phyloP scores from a whole-genome alignment of 257 asterid genomes.

The Henckelia pumila region DNA sequence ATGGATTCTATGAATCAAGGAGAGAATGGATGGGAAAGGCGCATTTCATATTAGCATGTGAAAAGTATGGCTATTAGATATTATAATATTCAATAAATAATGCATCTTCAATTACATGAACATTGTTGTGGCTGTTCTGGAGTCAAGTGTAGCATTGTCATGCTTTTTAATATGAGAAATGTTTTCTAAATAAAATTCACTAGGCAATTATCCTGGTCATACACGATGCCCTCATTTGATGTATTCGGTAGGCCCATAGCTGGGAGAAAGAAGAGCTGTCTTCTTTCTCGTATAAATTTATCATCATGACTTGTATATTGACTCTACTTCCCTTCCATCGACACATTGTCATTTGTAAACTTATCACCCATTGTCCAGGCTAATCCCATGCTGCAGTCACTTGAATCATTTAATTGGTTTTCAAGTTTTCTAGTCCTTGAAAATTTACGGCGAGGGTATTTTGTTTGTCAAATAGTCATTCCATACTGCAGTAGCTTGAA shows the following conservation, averaged over 20 bases:
- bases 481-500: conserved; percentile 6
- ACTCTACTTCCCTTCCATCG: not conserved
- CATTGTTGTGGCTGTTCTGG: conserved; percentile 11
- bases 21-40: conserved; percentile 98
- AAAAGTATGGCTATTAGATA: conserved; percentile 50
- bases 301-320: not conserved
- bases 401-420: conserved; percentile 7
- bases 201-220: conserved; percentile 1
- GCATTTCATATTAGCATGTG: conserved; percentile 78
- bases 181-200: conserved; percentile 5
- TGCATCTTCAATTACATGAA: not conserved
- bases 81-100: conserved; percentile 7
- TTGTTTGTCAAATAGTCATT: not conserved
- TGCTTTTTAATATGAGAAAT: conserved; percentile 14
- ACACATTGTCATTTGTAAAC: not conserved
- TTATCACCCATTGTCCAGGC: not conserved
- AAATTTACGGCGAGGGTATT: not conserved
- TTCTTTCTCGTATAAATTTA: too few species aligned
- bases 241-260: not conserved
- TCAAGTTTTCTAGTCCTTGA: not conserved
- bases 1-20: conserved; percentile 86
- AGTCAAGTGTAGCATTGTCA: not conserved
- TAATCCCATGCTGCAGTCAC: conserved; percentile 8
- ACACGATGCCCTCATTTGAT: not conserved
- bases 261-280: not conserved